Conservation (phyloP, 2,329 filamentous ascomycete species). For the Rachicladosporium sp. region DNA sequence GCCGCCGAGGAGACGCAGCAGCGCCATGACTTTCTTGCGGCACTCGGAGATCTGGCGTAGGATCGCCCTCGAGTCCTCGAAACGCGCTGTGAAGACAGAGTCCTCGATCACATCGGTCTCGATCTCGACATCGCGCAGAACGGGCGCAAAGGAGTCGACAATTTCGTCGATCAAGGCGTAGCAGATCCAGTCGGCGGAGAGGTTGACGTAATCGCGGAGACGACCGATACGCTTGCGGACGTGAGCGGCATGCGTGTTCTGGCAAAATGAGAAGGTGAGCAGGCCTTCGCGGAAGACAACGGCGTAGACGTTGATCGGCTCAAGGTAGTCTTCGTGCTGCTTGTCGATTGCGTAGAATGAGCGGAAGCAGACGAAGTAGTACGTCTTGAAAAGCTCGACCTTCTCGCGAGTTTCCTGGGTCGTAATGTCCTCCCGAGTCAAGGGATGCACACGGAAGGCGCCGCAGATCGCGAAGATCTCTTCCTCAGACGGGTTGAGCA, state of each 20-base stretch:
- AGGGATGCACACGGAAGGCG: slow-evolving; percentile 86
- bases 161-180: slow-evolving; percentile 98
- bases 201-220: slow-evolving; percentile 84
- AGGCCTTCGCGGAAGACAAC: slow-evolving; percentile 94
- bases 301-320: slow-evolving; percentile 93
- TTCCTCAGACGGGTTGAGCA: slow-evolving; percentile 78
- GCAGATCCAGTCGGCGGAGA: slow-evolving; percentile 97
- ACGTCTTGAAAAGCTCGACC: slow-evolving; percentile 92
- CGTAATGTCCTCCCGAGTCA: slow-evolving; percentile 92
- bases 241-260: slow-evolving; percentile 74
- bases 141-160: slow-evolving; percentile 85
- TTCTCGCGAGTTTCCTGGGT: slow-evolving; percentile 95
- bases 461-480: slow-evolving; percentile 82
- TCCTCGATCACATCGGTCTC: slow-evolving; percentile 93
- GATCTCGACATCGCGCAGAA: slow-evolving; percentile 73
- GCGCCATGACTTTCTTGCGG: slow-evolving; percentile 86
- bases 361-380: slow-evolving; percentile 96
- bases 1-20: slow-evolving; percentile 84
- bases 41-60: slow-evolving; percentile 78
- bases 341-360: slow-evolving; percentile 80
- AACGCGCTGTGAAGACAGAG: slow-evolving; percentile 80
- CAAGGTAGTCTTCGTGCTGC: slow-evolving; percentile 68
- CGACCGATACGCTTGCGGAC: slow-evolving; percentile 86
- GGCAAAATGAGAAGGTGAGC: slow-evolving; percentile 83
- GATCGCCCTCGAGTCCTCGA: slow-evolving; percentile 79